Evolutionary conservation across 768 basidiomycete genomes (phyloP).

Genomic region (Pilatotrama ljubarskyi): DNA sequence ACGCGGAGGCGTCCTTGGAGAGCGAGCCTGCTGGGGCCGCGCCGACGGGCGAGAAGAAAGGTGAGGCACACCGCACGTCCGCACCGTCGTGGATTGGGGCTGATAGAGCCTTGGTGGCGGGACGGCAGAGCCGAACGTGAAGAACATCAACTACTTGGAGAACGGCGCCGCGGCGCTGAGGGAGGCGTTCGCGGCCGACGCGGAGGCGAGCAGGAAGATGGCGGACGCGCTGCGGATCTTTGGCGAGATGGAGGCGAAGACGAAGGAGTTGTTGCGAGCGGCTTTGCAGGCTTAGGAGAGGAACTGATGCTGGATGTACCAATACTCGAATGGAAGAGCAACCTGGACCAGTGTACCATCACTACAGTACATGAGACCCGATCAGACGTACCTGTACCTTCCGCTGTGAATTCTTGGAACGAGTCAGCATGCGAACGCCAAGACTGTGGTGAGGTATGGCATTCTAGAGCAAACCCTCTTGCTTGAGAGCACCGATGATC

Average conservation of each 20-base stretch:
- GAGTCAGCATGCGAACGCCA: too few species aligned
- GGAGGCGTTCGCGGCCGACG: slow-evolving; percentile 39
- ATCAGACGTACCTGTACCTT: too few species aligned
- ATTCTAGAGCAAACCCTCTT: slow-evolving; percentile 62
- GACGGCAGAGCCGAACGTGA: slow-evolving; percentile 6
- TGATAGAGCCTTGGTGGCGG: neutral
- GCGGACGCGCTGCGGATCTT: slow-evolving; percentile 48
- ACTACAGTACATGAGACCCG: too few species aligned
- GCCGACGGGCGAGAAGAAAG: neutral
- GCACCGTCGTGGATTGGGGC: neutral
- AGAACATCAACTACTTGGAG: slow-evolving; percentile 37
- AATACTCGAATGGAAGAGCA: neutral
- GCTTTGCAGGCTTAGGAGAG: slow-evolving; percentile 14
- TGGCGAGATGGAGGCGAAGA: slow-evolving; percentile 43
- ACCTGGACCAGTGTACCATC: too few species aligned
- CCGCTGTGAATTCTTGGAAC: too few species aligned
- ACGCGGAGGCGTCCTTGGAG: slow-evolving; percentile 4
- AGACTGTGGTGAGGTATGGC: neutral
- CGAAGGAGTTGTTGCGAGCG: slow-evolving; percentile 33
- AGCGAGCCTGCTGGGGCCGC: neutral
- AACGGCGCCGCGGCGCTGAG: slow-evolving; percentile 36
- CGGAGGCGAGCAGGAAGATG: slow-evolving; percentile 44
- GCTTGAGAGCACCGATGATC: slow-evolving; percentile 73
- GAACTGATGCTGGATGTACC: neutral
- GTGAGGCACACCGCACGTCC: neutral